phyloP scores from a whole-genome alignment of 225 moss, liverwort and hornwort species.

The Thuidium tamariscinum region DNA sequence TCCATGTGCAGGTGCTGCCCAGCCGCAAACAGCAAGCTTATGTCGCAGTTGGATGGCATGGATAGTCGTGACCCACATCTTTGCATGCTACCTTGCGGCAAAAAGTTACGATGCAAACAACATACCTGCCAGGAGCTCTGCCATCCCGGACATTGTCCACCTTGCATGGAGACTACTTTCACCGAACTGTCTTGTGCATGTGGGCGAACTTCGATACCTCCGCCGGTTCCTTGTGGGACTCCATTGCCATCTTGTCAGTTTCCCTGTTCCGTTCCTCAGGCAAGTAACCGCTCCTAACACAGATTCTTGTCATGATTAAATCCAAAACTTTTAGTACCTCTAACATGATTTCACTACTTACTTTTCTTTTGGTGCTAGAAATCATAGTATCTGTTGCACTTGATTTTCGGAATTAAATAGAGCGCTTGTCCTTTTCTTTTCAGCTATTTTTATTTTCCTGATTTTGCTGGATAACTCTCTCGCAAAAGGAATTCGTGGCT shows the following conservation, averaged over 20 bases:
- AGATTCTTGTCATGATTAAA: background rate
- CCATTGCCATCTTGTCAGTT: conserved; percentile 84
- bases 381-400: background rate
- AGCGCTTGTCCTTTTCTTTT: background rate
- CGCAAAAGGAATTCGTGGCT: background rate
- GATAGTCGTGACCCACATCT: conserved; percentile 57
- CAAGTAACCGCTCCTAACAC: background rate
- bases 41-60: conserved; percentile 12
- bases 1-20: conserved; percentile 57
- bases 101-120: conserved; percentile 79
- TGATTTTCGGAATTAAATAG: background rate
- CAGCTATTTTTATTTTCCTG: background rate
- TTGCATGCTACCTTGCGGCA: conserved; percentile 78
- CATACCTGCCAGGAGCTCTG: conserved; percentile 81
- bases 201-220: conserved; percentile 77
- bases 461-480: background rate
- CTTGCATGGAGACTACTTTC: conserved; percentile 88
- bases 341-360: background rate
- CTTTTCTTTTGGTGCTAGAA: background rate
- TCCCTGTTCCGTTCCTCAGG: conserved; percentile 74
- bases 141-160: conserved; percentile 87
- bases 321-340: background rate
- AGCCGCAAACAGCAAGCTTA: conserved; percentile 12
- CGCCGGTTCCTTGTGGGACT: conserved; percentile 93
- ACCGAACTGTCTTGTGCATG: conserved; percentile 89